Conservation (phyloP, 371 early-diverging fungal genomes). For the Rhizopus stolonifer region DNA sequence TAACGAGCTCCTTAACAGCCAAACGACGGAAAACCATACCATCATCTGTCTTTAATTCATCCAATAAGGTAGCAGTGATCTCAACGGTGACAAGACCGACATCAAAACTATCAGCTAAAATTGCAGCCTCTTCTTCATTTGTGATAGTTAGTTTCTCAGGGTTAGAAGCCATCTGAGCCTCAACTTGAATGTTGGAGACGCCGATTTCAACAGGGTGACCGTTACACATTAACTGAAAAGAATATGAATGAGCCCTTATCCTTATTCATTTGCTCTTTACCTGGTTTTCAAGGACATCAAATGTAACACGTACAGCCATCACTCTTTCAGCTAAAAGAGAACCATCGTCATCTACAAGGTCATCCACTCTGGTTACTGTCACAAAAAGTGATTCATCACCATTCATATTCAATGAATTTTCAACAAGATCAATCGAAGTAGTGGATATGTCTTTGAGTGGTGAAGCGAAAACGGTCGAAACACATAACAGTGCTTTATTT, state of each 20-base stretch:
- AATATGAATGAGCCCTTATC: neutral
- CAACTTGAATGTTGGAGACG: slow-evolving; percentile 57
- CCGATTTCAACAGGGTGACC: slow-evolving; percentile 60
- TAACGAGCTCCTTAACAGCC: slow-evolving; percentile 59
- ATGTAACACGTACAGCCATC: slow-evolving; percentile 65
- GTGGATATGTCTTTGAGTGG: slow-evolving; percentile 49
- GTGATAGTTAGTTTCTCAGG: slow-evolving; percentile 45
- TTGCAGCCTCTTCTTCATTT: slow-evolving; percentile 52
- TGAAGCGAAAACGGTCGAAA: slow-evolving; percentile 27
- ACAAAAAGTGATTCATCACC: slow-evolving; percentile 53
- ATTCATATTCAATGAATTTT: slow-evolving; percentile 25
- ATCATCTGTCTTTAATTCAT: slow-evolving; percentile 55
- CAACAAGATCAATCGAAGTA: slow-evolving; percentile 45
- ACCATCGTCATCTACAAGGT: slow-evolving; percentile 67
- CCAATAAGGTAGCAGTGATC: slow-evolving; percentile 58
- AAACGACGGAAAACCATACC: slow-evolving; percentile 57
- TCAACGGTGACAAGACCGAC: slow-evolving; percentile 70
- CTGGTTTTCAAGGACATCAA: slow-evolving; percentile 65
- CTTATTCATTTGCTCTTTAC: slow-evolving; percentile 19
- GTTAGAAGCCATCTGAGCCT: slow-evolving; percentile 56
- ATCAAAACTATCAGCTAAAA: slow-evolving; percentile 58
- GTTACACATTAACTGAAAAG: slow-evolving; percentile 52
- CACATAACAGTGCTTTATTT: too few relatives aligned
- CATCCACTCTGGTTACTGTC: slow-evolving; percentile 70
- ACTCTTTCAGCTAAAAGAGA: slow-evolving; percentile 64